A percentile compares a stretch with the other conserved stretches of the same genome.
Conservation (phyloP, 495 filamentous ascomycete species). For the Aspergillus ostianus region DNA sequence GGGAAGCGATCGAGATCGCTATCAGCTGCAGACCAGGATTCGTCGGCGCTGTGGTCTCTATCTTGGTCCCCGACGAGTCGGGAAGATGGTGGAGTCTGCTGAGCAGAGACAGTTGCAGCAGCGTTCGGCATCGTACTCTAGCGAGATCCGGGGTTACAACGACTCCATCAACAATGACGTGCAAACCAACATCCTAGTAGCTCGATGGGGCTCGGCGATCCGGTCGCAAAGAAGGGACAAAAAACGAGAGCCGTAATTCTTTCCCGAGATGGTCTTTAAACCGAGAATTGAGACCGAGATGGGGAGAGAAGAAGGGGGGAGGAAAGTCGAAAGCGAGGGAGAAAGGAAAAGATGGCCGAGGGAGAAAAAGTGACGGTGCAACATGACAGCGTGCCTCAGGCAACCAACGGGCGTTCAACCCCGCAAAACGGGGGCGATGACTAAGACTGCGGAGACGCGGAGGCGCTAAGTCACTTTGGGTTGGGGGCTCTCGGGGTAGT, state of each 20-base stretch:
- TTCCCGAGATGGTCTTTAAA: slow-evolving; percentile 5
- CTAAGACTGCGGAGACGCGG: slow-evolving; percentile 3
- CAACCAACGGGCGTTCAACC: slow-evolving; percentile 21
- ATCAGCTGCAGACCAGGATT: slow-evolving; percentile 38
- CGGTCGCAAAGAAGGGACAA: background rate
- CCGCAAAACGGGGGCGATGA: slow-evolving; percentile 18
- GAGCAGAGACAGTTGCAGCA: slow-evolving; percentile 22
- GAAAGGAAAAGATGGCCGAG: slow-evolving; percentile 14
- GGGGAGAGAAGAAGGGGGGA: slow-evolving; percentile 6
- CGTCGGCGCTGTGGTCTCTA: slow-evolving; percentile 37
- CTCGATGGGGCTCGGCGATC: slow-evolving; percentile 9
- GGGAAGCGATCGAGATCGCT: slow-evolving; percentile 35
- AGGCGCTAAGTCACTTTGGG: background rate
- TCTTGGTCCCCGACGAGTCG: slow-evolving; percentile 23
- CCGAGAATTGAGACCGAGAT: slow-evolving; percentile 6
- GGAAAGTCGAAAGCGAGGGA: slow-evolving; percentile 22
- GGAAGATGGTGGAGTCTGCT: slow-evolving; percentile 28
- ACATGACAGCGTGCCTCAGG: slow-evolving; percentile 22
- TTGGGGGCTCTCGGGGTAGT: slow-evolving; percentile 25
- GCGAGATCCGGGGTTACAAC: slow-evolving; percentile 29
- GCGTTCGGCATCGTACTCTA: slow-evolving; percentile 44
- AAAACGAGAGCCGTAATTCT: background rate
- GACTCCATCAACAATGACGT: slow-evolving; percentile 24
- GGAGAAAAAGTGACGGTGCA: slow-evolving; percentile 12
- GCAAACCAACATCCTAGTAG: slow-evolving; percentile 20